These are phyloP conservation scores for Talaromyces marneffei DNA, from an alignment of 2,329 filamentous ascomycete genomes.

Conservation along the genomic window DNA sequence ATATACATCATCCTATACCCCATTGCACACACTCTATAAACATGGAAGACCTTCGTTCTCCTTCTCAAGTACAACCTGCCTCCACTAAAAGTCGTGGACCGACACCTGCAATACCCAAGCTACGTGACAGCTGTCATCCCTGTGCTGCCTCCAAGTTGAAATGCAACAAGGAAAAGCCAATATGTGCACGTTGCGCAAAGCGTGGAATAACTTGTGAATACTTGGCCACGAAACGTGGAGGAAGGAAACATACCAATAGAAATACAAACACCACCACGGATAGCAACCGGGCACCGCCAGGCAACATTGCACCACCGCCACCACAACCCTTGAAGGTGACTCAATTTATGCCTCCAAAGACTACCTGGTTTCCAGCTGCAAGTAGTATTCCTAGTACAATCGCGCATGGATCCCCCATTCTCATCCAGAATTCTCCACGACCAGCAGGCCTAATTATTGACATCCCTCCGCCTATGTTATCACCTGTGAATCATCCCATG, in stretches of 20 bases:
- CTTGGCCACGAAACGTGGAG: background rate
- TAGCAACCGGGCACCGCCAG: background rate
- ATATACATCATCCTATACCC: background rate
- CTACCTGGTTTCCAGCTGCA: background rate
- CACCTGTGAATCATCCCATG: background rate
- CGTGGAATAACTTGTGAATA: conserved; percentile 3
- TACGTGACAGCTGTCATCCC: conserved; percentile 9
- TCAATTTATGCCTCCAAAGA: background rate
- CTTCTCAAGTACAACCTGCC: background rate
- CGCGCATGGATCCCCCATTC: background rate
- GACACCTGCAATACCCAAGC: background rate
- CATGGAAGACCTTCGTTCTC: background rate
- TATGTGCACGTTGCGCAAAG: conserved; percentile 9
- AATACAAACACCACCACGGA: background rate
- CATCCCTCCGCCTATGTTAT: background rate
- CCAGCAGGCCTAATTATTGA: background rate
- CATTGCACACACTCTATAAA: background rate
- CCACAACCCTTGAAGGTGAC: background rate
- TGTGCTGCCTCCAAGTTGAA: conserved; percentile 10
- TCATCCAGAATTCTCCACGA: background rate
- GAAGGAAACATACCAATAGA: background rate
- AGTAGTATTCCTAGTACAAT: background rate
- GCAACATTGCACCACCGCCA: background rate
- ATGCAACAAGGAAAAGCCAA: conserved; percentile 9
- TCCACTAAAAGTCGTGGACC: background rate